These are phyloP conservation scores for Pleurotus platypus DNA, from an alignment of 768 basidiomycete species.

Conservation along the genomic window DNA sequence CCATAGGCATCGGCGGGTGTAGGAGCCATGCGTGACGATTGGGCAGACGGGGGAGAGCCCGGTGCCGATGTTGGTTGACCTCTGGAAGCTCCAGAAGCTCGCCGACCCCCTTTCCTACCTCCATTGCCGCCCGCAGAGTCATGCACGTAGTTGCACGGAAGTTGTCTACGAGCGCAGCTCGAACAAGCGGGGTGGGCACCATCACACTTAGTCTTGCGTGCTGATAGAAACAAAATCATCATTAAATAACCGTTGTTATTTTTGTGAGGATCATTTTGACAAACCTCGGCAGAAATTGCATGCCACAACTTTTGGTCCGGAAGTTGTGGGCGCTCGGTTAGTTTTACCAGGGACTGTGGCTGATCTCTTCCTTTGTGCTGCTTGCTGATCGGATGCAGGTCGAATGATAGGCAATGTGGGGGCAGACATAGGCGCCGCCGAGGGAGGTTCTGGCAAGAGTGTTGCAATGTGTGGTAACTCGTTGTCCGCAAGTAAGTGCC, in stretches of 20 bases:
- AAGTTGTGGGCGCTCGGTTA: conserved; percentile 54
- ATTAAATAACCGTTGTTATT: background rate
- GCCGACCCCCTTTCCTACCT: conserved; percentile 45
- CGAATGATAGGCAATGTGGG: conserved; percentile 61
- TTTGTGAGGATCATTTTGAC: conserved; percentile 14
- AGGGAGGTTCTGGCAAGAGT: conserved; percentile 54
- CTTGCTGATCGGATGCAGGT: conserved; percentile 64
- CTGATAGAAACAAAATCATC: conserved; percentile 31
- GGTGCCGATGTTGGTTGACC: conserved; percentile 31
- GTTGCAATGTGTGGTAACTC: conserved; percentile 74
- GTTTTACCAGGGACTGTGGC: conserved; percentile 65
- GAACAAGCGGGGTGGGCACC: conserved; percentile 83
- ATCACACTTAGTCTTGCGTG: conserved; percentile 87
- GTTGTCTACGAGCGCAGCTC: conserved; percentile 73
- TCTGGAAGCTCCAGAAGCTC: conserved; percentile 50
- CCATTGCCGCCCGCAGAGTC: conserved; percentile 34
- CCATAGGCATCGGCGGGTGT: conserved; percentile 29
- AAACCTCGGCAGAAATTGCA: conserved; percentile 87
- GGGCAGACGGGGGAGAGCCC: conserved; percentile 46
- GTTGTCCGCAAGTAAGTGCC: conserved; percentile 52
- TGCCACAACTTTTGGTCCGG: conserved; percentile 83
- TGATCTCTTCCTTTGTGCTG: conserved; percentile 65
- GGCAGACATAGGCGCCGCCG: conserved; percentile 59
- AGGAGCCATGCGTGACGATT: conserved; percentile 52
- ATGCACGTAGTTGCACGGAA: conserved; percentile 80